Evolutionary conservation across 2,329 filamentous ascomycete species (phyloP), one percentile per base, ranked within the genome.

Genomic region (Chrysosporium keratinophilum): DNA sequence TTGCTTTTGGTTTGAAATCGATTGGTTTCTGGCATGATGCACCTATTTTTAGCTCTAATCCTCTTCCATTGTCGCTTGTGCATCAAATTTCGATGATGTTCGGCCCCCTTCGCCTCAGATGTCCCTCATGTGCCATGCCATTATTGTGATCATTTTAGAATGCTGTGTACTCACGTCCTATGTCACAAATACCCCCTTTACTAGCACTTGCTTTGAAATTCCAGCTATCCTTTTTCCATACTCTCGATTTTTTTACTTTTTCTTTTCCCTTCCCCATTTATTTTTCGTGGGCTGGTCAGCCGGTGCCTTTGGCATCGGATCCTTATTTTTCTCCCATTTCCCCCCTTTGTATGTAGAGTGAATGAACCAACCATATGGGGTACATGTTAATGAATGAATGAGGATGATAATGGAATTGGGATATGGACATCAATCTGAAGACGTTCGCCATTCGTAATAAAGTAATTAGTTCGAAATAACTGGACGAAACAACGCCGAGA

Each of bases 161-260:
- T 39, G 37, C 12, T 42, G 31, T 50, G 37, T 11, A 2, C 47
- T 50, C 40, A 42, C 39, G 33, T 50, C 37, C 41, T 50, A 33
- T 15, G 14, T 33, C 28, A 34, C 42, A 39, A 42, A 50, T 50
- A 50, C 48, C 48, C 37, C 15, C 15, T 42, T 37, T 35, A 40
- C 28, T 34, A 1, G 34, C 35, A 28, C 12, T 15, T 40, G 19
- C 11, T 42, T 50, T 20, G 19, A 49, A 17, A 40, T 40, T 40
- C 12, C 15, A 19, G n/a, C 5, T 42, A 19, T 19, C 17, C 3
- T 3, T n/a, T 15, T 23, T 19, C 40, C 17, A 28, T 15, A 43
- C 15, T n/a, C n/a, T 4, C 11, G 14, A 1, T 19, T 11, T 12
- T 12, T 44, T 31, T 15, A 28, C 17, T 9, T 11, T 41, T 1